phyloP scores from a whole-genome alignment of 768 basidiomycete genomes.

The Boletellus sp. region DNA sequence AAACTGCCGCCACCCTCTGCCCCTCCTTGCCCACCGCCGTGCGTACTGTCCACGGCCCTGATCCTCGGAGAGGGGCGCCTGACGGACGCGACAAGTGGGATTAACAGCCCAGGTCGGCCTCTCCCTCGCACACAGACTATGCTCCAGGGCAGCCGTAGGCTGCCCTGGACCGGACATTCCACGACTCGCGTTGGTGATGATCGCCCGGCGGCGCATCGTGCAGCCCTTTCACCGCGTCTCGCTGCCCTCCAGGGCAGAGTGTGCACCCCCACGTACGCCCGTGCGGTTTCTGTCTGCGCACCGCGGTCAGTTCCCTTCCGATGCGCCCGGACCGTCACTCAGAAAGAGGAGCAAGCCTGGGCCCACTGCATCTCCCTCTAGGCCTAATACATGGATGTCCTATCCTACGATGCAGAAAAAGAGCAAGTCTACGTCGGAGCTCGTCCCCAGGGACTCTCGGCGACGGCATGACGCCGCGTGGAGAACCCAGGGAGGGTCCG shows the following conservation, averaged over 20 bases:
- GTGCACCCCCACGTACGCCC: not conserved
- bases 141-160: too few species aligned
- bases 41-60: too few species aligned
- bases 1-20: too few species aligned
- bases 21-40: too few species aligned
- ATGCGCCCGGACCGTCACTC: too few species aligned
- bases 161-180: too few species aligned
- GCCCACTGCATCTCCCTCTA: not conserved
- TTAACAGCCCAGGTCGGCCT: too few species aligned
- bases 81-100: too few species aligned
- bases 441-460: not conserved
- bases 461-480: not conserved
- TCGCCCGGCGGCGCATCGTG: constrained; percentile 17
- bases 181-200: constrained; percentile 12
- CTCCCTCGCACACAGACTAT: too few species aligned
- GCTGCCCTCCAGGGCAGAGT: not conserved
- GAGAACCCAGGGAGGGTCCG: not conserved
- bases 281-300: not conserved
- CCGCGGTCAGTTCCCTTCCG: too few species aligned
- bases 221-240: constrained; percentile 12
- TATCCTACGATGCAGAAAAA: not conserved
- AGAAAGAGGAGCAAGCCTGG: constrained; percentile 1
- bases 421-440: not conserved
- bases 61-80: too few species aligned
- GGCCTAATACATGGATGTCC: constrained; percentile 1